Evolutionary conservation across 768 basidiomycete genomes (phyloP).

Genomic region (Leccinum truebloodii): DNA sequence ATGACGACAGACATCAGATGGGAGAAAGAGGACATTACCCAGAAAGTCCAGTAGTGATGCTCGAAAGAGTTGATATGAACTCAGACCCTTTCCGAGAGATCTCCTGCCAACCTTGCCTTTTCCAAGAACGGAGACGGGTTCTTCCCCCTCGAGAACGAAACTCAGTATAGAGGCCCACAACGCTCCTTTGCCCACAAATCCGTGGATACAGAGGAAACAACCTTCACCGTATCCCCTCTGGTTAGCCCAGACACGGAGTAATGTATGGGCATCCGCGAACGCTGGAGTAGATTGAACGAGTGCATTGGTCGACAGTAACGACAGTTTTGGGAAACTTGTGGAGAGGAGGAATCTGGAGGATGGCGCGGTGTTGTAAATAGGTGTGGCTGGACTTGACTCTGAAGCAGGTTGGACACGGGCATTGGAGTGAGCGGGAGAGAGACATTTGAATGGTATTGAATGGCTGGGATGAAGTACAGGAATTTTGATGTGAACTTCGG

Average conservation of each 20-base stretch:
- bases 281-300: conserved; percentile 53
- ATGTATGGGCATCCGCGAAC: conserved; percentile 71
- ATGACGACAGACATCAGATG: conserved; percentile 11
- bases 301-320: conserved; percentile 47
- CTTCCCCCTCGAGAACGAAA: conserved; percentile 62
- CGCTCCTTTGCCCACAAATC: conserved; percentile 66
- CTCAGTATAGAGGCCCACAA: conserved; percentile 71
- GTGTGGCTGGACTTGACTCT: conserved; percentile 51
- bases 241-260: conserved; percentile 89
- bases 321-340: conserved; percentile 34
- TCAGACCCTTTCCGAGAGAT: conserved; percentile 76
- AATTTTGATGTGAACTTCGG: conserved; percentile 67
- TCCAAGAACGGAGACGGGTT: conserved; percentile 35
- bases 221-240: conserved; percentile 78
- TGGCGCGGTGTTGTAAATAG: conserved; percentile 72
- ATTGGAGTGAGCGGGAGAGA: conserved; percentile 78
- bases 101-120: conserved; percentile 39
- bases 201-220: conserved; percentile 52
- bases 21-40: conserved; percentile 45
- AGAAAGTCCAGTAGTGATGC: conserved; percentile 77
- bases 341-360: conserved; percentile 44
- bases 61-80: conserved; percentile 88
- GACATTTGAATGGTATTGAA: conserved; percentile 63
- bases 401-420: conserved; percentile 42
- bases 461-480: conserved; percentile 60